Conservation (phyloP, 805 yeast species). For the Kluyveromyces dobzhanskii region DNA sequence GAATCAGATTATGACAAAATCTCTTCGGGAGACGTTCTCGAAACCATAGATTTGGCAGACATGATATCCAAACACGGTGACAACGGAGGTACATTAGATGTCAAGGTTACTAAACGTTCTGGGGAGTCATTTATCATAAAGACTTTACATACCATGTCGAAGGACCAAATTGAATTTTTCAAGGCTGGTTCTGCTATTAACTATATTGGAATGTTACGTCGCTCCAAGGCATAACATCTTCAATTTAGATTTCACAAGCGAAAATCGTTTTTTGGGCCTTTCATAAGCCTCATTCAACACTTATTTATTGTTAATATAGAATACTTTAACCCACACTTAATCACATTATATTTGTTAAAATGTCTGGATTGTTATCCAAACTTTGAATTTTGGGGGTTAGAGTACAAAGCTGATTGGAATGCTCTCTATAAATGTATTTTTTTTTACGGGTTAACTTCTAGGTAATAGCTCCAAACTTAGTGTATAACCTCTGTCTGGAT, state of each 20-base stretch:
- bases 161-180: constrained; percentile 92
- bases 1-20: constrained; percentile 83
- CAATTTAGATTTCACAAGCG: too few relatives aligned
- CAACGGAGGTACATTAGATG: constrained; percentile 72
- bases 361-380: too few relatives aligned
- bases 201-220: constrained; percentile 61
- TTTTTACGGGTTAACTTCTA: constrained; percentile 3
- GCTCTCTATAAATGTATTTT: too few relatives aligned
- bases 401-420: too few relatives aligned
- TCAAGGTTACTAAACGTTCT: constrained; percentile 64
- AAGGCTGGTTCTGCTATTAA: constrained; percentile 97
- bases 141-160: constrained; percentile 93
- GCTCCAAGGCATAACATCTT: constrained; percentile 11
- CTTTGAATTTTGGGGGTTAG: too few relatives aligned
- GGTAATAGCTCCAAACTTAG: constrained; percentile 46
- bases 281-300: too few relatives aligned
- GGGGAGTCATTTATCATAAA: constrained; percentile 65
- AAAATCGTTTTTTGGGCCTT: too few relatives aligned
- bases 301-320: too few relatives aligned
- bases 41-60: constrained; percentile 65
- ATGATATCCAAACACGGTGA: constrained; percentile 75
- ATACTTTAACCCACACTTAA: too few relatives aligned
- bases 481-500: constrained; percentile 66
- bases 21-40: constrained; percentile 66
- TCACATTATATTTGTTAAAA: too few relatives aligned